Evolutionary conservation across 2,329 filamentous ascomycete species (phyloP).

Genomic region (Aspergillus novoparasiticus): DNA sequence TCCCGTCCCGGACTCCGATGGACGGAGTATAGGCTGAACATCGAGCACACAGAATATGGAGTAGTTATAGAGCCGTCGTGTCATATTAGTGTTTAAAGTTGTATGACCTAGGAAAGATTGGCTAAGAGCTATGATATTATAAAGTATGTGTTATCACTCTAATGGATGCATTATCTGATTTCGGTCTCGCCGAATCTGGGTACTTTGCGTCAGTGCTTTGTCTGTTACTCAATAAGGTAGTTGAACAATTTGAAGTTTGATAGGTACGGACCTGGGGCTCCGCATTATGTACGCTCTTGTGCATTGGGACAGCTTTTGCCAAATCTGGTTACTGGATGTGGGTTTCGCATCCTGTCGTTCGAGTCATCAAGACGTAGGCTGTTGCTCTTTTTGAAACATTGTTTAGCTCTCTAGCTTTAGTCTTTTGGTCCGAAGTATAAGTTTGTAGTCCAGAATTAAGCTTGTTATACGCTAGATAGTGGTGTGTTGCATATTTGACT

Average conservation of each 20-base stretch:
- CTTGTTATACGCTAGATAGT: too few relatives aligned
- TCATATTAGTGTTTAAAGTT: not conserved
- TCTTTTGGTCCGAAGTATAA: too few relatives aligned
- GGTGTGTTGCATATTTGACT: too few relatives aligned
- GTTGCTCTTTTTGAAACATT: not conserved
- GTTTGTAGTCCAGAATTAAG: too few relatives aligned
- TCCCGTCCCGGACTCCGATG: not conserved
- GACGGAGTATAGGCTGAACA: not conserved
- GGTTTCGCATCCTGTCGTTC: not conserved
- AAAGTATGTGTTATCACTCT: too few relatives aligned
- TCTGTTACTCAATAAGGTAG: not conserved
- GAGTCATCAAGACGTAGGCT: too few relatives aligned
- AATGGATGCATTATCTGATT: not conserved
- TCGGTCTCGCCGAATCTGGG: not conserved
- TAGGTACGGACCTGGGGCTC: not conserved
- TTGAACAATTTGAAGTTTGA: not conserved
- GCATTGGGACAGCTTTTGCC: not conserved
- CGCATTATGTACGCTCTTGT: not conserved
- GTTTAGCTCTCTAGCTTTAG: not conserved
- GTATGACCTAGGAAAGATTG: too few relatives aligned
- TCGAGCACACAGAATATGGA: not conserved
- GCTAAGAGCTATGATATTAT: too few relatives aligned
- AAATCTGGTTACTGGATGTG: not conserved
- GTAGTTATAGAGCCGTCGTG: not conserved
- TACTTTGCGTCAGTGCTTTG: not conserved